Base-by-base conservation (phyloP, 345 rosid genomes). In the Luvunga scandens region DNA sequence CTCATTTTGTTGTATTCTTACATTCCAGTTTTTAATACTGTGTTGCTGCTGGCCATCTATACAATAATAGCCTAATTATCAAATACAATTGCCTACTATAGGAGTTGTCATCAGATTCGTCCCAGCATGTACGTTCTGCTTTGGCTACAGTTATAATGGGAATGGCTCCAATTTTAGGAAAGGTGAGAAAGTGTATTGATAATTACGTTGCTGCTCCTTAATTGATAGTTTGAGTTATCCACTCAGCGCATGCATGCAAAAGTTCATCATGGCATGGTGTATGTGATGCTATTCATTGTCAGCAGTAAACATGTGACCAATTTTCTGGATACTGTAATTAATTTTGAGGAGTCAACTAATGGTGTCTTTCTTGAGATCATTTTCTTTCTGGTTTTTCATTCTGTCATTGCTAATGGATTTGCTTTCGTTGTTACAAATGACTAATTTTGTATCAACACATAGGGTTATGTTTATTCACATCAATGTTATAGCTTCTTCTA, bases 131-230 rank as follows among this genome's bases (percentile, higher is more conserved):
- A 45, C 91, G 94, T 34, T 89, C 97, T 77, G 94, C 97, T 48
- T 86, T 92, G 88, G 97, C 97, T 64, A 90, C 97, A 61, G 94
- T 92, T 72, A 92, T 90, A 82, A 92, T 92, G 97, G 97, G 97
- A 75, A 92, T 92, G 97, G 94, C 97, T 21, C 97, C 93, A 33
- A 85, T 89, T 73, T 84, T 92, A 77, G 97, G 97, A 31, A 89
- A 89, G 86, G 91, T 87, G 79, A 77, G 71, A 13, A 45, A 64
- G 56, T 31, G 38, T 50, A 30, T 63, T 53, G 3, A 6, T 56
- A 65, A 71, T 75, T 73, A 27, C 28, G 21, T 50, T 22, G 16
- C 33, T 39, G 7, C n/a, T 73, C 38, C 27, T 0, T 18, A 16
- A 68, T 27, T 24, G 66, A 55, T 50, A 64, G 48, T 48, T 24